phyloP scores from a whole-genome alignment of 78 protist species.

The Dictyostelium firmibasis region DNA sequence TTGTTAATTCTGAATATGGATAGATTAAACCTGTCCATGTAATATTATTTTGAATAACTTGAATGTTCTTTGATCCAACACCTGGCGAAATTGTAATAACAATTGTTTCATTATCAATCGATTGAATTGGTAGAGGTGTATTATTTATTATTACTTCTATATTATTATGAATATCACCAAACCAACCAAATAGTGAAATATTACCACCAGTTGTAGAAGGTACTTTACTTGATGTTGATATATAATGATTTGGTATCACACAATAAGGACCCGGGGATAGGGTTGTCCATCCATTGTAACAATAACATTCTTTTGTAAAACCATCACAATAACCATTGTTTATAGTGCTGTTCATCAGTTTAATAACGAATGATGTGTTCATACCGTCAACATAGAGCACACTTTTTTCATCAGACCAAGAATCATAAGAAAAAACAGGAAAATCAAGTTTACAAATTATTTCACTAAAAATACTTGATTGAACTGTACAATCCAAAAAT shows the following conservation, averaged over 20 bases:
- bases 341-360: too few relatives aligned
- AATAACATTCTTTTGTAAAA: not conserved
- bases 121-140: not conserved
- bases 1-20: not conserved
- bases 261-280: not conserved
- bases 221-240: not conserved
- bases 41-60: not conserved
- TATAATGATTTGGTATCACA: not conserved
- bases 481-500: not conserved
- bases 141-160: not conserved
- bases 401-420: too few relatives aligned
- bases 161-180: not conserved
- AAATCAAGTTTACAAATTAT: not conserved
- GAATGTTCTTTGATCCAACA: not conserved
- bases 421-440: too few relatives aligned
- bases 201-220: not conserved
- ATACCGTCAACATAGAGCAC: not conserved
- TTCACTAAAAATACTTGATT: not conserved
- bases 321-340: not conserved
- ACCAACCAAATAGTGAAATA: not conserved
- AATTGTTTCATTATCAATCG: not conserved
- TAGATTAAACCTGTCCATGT: slow-evolving; percentile 1
- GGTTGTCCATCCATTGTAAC: not conserved
- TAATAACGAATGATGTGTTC: too few relatives aligned
- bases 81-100: not conserved